phyloP scores from a whole-genome alignment of 2,329 filamentous ascomycete species.

The Leptographium galeiforme region DNA sequence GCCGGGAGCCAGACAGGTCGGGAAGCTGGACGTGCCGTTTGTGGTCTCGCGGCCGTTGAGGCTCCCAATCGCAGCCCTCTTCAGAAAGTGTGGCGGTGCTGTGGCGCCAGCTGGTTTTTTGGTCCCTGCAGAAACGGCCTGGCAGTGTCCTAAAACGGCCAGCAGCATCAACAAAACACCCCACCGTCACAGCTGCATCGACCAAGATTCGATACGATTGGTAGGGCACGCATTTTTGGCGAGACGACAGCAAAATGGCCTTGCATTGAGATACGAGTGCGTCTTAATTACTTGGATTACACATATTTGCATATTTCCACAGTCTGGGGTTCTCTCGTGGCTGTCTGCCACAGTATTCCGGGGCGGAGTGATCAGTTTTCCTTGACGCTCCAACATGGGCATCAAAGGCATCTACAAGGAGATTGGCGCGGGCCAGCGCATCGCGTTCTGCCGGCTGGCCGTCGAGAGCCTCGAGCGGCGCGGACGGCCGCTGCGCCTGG shows the following conservation, averaged over 20 bases:
- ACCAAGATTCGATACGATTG: no score
- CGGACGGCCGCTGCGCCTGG: slow-evolving; percentile 65
- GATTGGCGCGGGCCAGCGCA: slow-evolving; percentile 65
- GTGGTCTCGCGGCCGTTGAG: no score
- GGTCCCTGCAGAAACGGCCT: neutral
- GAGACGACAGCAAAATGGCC: no score
- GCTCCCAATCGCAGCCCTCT: no score
- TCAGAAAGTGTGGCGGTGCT: neutral
- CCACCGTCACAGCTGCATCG: no score
- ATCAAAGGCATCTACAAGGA: slow-evolving; percentile 75
- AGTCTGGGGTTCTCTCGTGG: no score
- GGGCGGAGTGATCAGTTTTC: neutral
- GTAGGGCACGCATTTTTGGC: no score
- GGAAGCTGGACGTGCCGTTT: no score
- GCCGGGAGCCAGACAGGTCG: no score
- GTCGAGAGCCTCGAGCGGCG: slow-evolving; percentile 60
- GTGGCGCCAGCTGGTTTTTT: neutral
- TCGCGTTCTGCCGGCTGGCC: slow-evolving; percentile 73
- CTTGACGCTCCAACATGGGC: slow-evolving; percentile 33
- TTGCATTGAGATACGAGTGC: no score
- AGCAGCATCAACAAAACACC: neutral
- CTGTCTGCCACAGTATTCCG: neutral
- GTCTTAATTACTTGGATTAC: no score
- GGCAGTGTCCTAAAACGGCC: neutral
- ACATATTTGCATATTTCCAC: no score